Evolutionary conservation across 441 rosid species (phyloP).

Genomic region (Corymbia calophylla): DNA sequence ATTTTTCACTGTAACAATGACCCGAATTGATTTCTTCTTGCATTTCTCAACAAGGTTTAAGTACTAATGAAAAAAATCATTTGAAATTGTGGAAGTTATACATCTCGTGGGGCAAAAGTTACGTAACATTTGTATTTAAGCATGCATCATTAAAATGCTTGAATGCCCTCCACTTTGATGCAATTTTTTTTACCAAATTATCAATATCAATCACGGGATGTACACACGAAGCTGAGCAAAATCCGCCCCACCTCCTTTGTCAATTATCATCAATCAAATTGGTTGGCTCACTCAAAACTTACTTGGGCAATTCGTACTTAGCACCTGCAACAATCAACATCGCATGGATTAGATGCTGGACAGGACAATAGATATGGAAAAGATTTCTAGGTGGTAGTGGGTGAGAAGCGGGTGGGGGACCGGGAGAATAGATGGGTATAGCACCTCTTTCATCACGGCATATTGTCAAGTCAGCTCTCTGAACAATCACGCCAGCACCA

Average conservation of each 20-base stretch:
- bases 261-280: constrained; percentile 55
- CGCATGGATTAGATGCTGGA: neutral
- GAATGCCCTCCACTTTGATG: neutral
- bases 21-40: neutral
- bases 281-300: constrained; percentile 82
- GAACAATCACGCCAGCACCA: constrained; percentile 75
- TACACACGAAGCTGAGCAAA: constrained; percentile 21
- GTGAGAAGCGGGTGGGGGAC: neutral
- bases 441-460: constrained; percentile 92
- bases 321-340: constrained; percentile 49
- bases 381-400: neutral
- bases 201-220: constrained; percentile 20
- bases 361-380: neutral
- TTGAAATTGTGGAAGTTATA: neutral
- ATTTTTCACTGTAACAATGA: neutral
- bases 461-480: constrained; percentile 61
- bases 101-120: neutral
- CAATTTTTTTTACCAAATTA: neutral
- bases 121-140: neutral
- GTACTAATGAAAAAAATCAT: neutral
- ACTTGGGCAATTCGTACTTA: constrained; percentile 81
- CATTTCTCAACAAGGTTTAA: neutral
- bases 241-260: constrained; percentile 5
- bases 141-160: neutral
- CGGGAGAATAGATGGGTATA: neutral